Evolutionary conservation across 352 stramenopile species (phyloP).

Genomic region (Phytopythium vexans): DNA sequence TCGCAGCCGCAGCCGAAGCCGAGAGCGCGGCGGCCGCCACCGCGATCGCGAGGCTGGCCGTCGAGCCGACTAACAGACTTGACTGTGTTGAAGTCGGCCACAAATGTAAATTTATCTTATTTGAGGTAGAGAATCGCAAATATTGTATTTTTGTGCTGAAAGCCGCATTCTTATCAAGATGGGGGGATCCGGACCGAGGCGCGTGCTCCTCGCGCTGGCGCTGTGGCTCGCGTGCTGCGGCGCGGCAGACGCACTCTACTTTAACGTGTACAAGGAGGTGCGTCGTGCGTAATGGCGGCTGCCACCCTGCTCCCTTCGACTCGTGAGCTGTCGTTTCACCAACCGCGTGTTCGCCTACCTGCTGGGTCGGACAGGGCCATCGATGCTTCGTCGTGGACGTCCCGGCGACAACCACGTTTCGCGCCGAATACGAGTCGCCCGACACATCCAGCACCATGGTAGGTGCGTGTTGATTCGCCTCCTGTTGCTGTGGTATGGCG

Average conservation of each 20-base stretch:
- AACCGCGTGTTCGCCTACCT: too few species aligned
- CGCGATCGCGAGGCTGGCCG: conserved; percentile 5
- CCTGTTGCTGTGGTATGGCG: background rate
- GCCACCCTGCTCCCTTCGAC: too few species aligned
- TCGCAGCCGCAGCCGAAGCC: conserved; percentile 14
- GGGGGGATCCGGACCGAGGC: background rate
- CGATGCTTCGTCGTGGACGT: conserved; percentile 82
- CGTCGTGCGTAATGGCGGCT: background rate
- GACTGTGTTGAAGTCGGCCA: background rate
- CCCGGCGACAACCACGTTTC: conserved; percentile 69
- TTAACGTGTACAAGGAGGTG: conserved; percentile 58
- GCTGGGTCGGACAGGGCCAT: conserved; percentile 29
- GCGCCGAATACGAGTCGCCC: conserved; percentile 82
- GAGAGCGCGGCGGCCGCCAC: conserved; percentile 8
- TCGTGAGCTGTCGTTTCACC: background rate
- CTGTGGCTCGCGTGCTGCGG: conserved; percentile 21
- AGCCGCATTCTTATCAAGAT: background rate
- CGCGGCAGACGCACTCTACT: conserved; percentile 44
- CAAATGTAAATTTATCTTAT: background rate
- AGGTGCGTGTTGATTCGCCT: background rate
- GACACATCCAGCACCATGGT: conserved; percentile 79
- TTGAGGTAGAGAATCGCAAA: background rate
- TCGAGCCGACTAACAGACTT: background rate
- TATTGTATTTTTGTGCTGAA: background rate
- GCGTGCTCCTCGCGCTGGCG: conserved; percentile 10